Evolutionary conservation across 228 moss, liverwort and hornwort species (phyloP).

Genomic region (Sphagnum magellanicum): DNA sequence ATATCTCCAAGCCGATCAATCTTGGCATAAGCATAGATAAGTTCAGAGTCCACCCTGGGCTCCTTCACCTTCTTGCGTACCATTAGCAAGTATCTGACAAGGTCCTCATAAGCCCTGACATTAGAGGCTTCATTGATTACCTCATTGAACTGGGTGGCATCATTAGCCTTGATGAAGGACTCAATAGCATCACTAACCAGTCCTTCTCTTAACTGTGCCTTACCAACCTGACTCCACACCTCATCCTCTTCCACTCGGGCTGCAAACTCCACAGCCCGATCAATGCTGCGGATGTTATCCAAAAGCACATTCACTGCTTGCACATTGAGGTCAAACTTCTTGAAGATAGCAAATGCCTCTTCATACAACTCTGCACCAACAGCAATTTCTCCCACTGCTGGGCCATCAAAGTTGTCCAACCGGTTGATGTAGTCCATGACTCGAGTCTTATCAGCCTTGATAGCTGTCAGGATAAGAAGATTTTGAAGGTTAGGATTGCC

Average conservation of each 20-base stretch:
- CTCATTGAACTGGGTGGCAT: slow-evolving; percentile 90
- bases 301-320: slow-evolving; percentile 96
- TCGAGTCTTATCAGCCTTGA: slow-evolving; percentile 89
- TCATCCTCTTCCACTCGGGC: slow-evolving; percentile 98
- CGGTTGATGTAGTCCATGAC: slow-evolving; percentile 99
- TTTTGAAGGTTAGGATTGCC: slow-evolving; percentile 97
- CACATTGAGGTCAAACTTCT: slow-evolving; percentile 96
- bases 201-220: slow-evolving; percentile 88
- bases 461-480: slow-evolving; percentile 90
- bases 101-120: slow-evolving; percentile 85
- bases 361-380: slow-evolving; percentile 89
- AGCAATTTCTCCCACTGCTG: slow-evolving; percentile 97
- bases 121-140: slow-evolving; percentile 83
- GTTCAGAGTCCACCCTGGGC: slow-evolving; percentile 90
- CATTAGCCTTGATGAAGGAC: slow-evolving; percentile 94
- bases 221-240: slow-evolving; percentile 99
- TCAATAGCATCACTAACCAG: slow-evolving; percentile 96
- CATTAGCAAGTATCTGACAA: slow-evolving; percentile 89
- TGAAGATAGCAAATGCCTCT: slow-evolving; percentile 97
- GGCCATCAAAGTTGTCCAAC: slow-evolving; percentile 96
- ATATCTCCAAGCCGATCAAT: slow-evolving; percentile 91
- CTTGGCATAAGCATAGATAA: slow-evolving; percentile 94
- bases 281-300: slow-evolving; percentile 83
- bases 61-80: slow-evolving; percentile 99
- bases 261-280: slow-evolving; percentile 95